A percentile compares a stretch with the other conserved stretches of the same genome.
Evolutionary conservation across 495 filamentous ascomycete species (phyloP).

Genomic region (Penicillium tannophilum): DNA sequence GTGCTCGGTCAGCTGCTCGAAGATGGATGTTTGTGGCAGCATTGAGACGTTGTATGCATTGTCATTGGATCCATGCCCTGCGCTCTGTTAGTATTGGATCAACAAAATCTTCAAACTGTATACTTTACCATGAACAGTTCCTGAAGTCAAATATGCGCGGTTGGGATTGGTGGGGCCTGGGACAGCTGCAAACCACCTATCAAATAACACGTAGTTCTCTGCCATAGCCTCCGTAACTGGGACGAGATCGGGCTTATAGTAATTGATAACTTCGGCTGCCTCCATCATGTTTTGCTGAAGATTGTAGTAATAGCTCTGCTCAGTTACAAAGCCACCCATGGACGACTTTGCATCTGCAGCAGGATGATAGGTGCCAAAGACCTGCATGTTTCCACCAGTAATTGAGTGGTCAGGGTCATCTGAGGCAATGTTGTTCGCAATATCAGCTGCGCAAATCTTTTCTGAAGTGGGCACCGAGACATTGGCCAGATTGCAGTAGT

Average conservation of each 20-base stretch:
- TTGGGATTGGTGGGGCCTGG: slow-evolving; percentile 53
- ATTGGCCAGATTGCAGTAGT: slow-evolving; percentile 46
- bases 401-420: slow-evolving; percentile 54
- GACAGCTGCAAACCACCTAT: slow-evolving; percentile 50
- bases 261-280: slow-evolving; percentile 49
- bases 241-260: slow-evolving; percentile 48
- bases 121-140: slow-evolving; percentile 38
- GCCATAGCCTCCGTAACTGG: slow-evolving; percentile 48
- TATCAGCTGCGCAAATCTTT: slow-evolving; percentile 36
- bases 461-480: slow-evolving; percentile 35
- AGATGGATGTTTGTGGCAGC: slow-evolving; percentile 49
- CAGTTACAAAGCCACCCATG: slow-evolving; percentile 49
- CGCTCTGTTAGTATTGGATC: background rate
- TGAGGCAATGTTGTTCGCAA: slow-evolving; percentile 34
- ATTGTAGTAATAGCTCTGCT: slow-evolving; percentile 42
- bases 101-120: background rate
- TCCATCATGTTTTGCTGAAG: slow-evolving; percentile 27
- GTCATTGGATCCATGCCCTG: slow-evolving; percentile 44
- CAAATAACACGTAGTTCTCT: slow-evolving; percentile 51
- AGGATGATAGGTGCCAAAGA: slow-evolving; percentile 49
- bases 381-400: slow-evolving; percentile 50
- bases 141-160: slow-evolving; percentile 49
- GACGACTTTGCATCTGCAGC: slow-evolving; percentile 23
- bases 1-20: slow-evolving; percentile 47
- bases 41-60: slow-evolving; percentile 40